A percentile compares a stretch with the other conserved stretches of the same genome.
phyloP scores from a whole-genome alignment of 2,329 filamentous ascomycete genomes.

The Aspergillus oerlinghausenensis region DNA sequence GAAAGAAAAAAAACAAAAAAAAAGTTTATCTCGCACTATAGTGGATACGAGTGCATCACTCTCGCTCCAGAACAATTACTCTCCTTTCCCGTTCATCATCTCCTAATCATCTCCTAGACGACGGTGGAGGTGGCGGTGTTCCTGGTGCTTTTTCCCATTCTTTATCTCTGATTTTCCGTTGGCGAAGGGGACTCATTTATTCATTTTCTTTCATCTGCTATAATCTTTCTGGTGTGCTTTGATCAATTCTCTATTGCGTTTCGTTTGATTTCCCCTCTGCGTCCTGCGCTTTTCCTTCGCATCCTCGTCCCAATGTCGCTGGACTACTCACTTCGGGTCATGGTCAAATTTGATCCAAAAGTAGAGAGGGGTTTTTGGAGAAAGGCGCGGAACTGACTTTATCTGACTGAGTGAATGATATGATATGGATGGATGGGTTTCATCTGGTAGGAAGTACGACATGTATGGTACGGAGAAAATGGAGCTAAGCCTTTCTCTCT shows the following conservation, averaged over 20 bases:
- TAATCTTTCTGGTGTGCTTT: slow-evolving; percentile 21
- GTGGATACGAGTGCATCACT: slow-evolving; percentile 27
- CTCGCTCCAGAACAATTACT: slow-evolving; percentile 26
- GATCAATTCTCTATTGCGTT: slow-evolving; percentile 9
- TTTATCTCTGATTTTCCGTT: slow-evolving; percentile 20
- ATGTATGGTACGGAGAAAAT: slow-evolving; percentile 28
- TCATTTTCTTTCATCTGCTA: slow-evolving; percentile 20
- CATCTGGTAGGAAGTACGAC: slow-evolving; percentile 14
- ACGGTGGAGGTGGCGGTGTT: slow-evolving; percentile 36
- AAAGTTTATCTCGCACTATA: slow-evolving; percentile 16
- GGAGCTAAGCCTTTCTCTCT: slow-evolving; percentile 11
- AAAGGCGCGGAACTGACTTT: slow-evolving; percentile 1
- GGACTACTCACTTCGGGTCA: not conserved
- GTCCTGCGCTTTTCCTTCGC: slow-evolving; percentile 10
- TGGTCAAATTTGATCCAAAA: slow-evolving; percentile 5
- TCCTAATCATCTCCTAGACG: slow-evolving; percentile 32
- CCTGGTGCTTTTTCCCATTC: slow-evolving; percentile 27
- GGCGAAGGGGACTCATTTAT: slow-evolving; percentile 30
- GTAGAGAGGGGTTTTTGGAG: slow-evolving; percentile 4
- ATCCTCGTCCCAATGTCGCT: slow-evolving; percentile 2
- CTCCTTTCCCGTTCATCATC: slow-evolving; percentile 23
- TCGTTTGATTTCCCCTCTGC: slow-evolving; percentile 19
- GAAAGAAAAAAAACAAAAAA: slow-evolving; percentile 17
- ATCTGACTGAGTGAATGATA: slow-evolving; percentile 14
- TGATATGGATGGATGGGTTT: slow-evolving; percentile 17